A percentile compares a stretch with the other conserved stretches of the same genome.
phyloP scores from a whole-genome alignment of 129 eudicot genomes.

The Helichrysum umbraculigerum region DNA sequence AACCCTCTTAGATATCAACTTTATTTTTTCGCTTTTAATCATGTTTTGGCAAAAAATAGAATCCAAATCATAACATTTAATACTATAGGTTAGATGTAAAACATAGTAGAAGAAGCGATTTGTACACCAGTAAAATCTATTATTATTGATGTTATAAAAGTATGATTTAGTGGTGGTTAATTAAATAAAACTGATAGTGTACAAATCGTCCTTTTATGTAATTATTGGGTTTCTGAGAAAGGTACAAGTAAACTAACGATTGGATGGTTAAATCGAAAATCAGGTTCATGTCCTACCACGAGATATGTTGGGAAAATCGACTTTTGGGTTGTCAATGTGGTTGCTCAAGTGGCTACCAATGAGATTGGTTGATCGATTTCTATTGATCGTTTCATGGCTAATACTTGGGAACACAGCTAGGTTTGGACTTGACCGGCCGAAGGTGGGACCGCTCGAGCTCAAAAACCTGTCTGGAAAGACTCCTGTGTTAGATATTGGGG shows the following conservation, averaged over 20 bases:
- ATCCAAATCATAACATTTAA: background rate
- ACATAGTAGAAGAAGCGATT: background rate
- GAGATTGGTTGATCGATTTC: slow-evolving; percentile 70
- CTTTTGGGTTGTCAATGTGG: slow-evolving; percentile 97
- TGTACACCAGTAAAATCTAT: too few relatives aligned
- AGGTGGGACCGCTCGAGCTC: slow-evolving; percentile 77
- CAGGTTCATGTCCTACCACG: slow-evolving; percentile 96
- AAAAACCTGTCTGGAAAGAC: slow-evolving; percentile 84
- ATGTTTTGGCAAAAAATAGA: background rate
- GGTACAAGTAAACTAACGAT: slow-evolving; percentile 12
- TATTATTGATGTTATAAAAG: too few relatives aligned
- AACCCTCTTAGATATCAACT: slow-evolving; percentile 29
- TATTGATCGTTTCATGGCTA: slow-evolving; percentile 65
- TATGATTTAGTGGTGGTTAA: too few relatives aligned
- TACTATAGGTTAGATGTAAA: background rate
- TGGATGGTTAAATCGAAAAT: slow-evolving; percentile 24
- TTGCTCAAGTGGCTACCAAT: slow-evolving; percentile 95
- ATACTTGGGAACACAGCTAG: slow-evolving; percentile 76
- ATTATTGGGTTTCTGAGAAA: background rate
- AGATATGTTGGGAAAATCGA: slow-evolving; percentile 92
- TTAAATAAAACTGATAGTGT: background rate
- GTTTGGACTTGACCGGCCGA: slow-evolving; percentile 72
- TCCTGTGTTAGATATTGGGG: slow-evolving; percentile 91
- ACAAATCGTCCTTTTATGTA: too few relatives aligned
- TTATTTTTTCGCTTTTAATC: slow-evolving; percentile 25